Evolutionary conservation across 306 rosid genomes (phyloP).

Genomic region (cucumber (Cucumis sativus)): DNA sequence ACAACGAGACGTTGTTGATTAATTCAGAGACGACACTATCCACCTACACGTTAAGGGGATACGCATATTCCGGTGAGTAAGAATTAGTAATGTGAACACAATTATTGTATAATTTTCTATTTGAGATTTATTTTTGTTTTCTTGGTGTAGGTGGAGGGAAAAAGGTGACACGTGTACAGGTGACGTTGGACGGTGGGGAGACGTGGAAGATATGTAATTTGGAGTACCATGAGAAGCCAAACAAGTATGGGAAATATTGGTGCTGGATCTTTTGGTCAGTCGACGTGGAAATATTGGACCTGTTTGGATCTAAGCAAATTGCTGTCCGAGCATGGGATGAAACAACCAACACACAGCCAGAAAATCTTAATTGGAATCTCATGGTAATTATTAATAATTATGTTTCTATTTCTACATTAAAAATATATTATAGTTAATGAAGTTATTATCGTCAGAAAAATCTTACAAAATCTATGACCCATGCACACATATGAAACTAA

Average conservation of each 20-base stretch:
- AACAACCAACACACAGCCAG: slow-evolving; percentile 72
- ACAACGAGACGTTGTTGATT: slow-evolving; percentile 52
- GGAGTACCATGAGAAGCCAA: slow-evolving; percentile 59
- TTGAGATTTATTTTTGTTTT: not conserved
- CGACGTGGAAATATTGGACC: slow-evolving; percentile 53
- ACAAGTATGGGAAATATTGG: slow-evolving; percentile 70
- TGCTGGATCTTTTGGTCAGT: slow-evolving; percentile 93
- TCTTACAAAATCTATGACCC: not conserved
- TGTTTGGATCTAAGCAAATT: slow-evolving; percentile 49
- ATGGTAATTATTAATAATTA: slow-evolving; percentile 27
- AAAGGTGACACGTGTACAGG: slow-evolving; percentile 84
- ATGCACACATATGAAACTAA: not conserved
- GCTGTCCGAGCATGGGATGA: slow-evolving; percentile 89
- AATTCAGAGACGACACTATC: slow-evolving; percentile 32
- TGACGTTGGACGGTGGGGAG: slow-evolving; percentile 67
- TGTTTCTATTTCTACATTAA: no score
- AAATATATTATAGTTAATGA: no score
- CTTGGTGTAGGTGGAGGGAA: slow-evolving; percentile 52
- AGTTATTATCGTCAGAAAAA: not conserved
- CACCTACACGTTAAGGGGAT: slow-evolving; percentile 52
- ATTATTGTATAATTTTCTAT: not conserved
- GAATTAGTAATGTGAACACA: not conserved
- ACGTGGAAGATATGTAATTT: slow-evolving; percentile 53
- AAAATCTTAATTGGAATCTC: slow-evolving; percentile 79
- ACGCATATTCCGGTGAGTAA: slow-evolving; percentile 66